Base-by-base conservation (phyloP, 345 rosid genomes). In the Barbarea vulgaris region DNA sequence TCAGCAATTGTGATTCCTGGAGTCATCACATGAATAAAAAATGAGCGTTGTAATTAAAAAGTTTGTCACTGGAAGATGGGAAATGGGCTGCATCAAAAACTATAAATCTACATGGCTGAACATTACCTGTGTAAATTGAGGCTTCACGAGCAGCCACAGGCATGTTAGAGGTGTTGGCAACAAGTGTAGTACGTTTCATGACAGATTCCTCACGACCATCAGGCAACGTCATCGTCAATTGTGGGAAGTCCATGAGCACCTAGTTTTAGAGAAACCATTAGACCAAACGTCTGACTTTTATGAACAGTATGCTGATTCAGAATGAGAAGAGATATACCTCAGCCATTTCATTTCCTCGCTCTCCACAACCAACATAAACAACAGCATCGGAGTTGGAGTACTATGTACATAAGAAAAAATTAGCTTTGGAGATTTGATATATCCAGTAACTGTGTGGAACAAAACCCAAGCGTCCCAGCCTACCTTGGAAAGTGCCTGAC, bases 201-300 rank as follows among this genome's bases (percentile, higher is more conserved):
- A 96, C 99, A 82, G 99, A 96, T 83, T 96, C 99, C 84, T 96
- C 99, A 67, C 99, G 99, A 55, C 99, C 99, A 89, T 96, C 99
- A 78, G 98, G 97, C 82, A 96, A 79, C 48, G 99, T 93, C 99
- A 96, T 96, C 63, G 99, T 96, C 88, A 93, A 83, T 96, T 96
- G 97, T 63, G 99, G 98, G 72, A 96, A 96, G 83, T 96, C 99
- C 99, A 96, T 96, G 76, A 96, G 98, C 74, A 96, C 99, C 99
- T 91, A 74, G 66, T 75, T 54, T 50, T 65, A n/a, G 53, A 73
- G 9, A 41, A 61, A 42, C 51, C 46, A 78, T 78, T 60, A 60
- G 62, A 53, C 41, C 57, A 33, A 60, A 18, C 19, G 8, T 60
- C 25, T 21, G 18, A 39, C 15, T 34, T 60, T 19, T 27, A 42